Percentiles rank a stretch among this genome's conserved stretches.
Evolutionary conservation across 75 land plant species (phyloP).

Genomic region (Chamaecyparis obtusa): DNA sequence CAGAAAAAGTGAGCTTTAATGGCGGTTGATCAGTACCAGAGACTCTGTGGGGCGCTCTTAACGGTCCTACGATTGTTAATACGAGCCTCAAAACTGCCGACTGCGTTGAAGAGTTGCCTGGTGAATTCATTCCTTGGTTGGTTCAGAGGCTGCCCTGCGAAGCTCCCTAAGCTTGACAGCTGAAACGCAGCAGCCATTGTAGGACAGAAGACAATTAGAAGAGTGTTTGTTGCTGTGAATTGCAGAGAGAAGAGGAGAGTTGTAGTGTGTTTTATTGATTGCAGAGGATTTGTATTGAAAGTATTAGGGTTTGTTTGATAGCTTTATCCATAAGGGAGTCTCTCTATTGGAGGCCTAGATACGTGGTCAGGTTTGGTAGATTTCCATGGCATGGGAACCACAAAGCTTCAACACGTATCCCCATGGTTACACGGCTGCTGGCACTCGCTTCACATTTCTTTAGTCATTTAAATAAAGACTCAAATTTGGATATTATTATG

Average conservation of each 20-base stretch:
- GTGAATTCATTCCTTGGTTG: slow-evolving; percentile 59
- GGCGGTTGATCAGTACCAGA: slow-evolving; percentile 29
- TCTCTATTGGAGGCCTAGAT: background rate
- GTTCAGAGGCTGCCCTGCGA: slow-evolving; percentile 66
- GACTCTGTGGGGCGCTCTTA: slow-evolving; percentile 54
- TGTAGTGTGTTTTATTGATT: background rate
- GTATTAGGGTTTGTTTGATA: background rate
- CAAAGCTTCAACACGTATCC: background rate
- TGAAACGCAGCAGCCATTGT: slow-evolving; percentile 32
- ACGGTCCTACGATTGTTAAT: slow-evolving; percentile 60
- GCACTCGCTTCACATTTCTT: background rate
- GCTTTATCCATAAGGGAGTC: background rate
- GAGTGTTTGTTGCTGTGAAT: background rate
- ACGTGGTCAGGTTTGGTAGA: background rate
- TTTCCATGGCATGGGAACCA: background rate
- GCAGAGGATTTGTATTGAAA: background rate
- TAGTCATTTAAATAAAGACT: background rate
- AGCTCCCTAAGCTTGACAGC: slow-evolving; percentile 33
- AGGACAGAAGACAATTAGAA: too few species aligned
- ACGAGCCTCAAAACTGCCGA: slow-evolving; percentile 40
- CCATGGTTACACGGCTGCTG: too few species aligned
- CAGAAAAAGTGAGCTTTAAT: background rate
- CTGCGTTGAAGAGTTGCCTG: slow-evolving; percentile 46
- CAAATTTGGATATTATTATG: background rate
- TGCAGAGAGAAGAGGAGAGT: too few species aligned